Conservation (phyloP, 2,329 filamentous ascomycete genomes). For the Penicillium brasilianum region DNA sequence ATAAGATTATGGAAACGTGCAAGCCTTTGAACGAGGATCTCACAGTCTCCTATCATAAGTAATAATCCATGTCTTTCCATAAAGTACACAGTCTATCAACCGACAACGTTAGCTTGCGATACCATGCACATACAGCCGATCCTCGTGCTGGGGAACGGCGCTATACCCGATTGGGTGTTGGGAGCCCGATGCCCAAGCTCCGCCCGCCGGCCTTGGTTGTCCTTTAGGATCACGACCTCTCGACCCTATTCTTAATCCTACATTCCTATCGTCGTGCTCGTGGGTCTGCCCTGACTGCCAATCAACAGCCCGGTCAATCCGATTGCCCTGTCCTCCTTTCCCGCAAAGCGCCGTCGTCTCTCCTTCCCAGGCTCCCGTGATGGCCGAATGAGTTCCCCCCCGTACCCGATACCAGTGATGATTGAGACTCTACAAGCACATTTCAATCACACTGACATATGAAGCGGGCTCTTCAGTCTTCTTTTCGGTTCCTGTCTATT, state of each 20-base stretch:
- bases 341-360: constrained; percentile 13
- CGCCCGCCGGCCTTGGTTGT: constrained; percentile 22
- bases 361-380: constrained; percentile 28
- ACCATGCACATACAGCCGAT: constrained; percentile 11
- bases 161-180: constrained; percentile 29
- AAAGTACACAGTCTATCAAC: neutral
- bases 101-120: neutral
- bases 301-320: constrained; percentile 15
- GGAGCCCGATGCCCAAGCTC: constrained; percentile 23
- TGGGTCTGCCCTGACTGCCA: constrained; percentile 5
- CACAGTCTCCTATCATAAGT: neutral
- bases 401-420: constrained; percentile 33
- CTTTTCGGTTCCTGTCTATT: neutral
- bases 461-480: constrained; percentile 28
- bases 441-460: constrained; percentile 21
- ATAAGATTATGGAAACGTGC: too few species aligned
- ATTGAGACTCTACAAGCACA: constrained; percentile 29
- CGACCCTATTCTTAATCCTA: constrained; percentile 24
- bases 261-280: constrained; percentile 8
- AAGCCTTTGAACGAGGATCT: too few species aligned
- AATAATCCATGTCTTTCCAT: neutral
- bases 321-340: constrained; percentile 10
- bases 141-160: constrained; percentile 21
- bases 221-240: constrained; percentile 18
- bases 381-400: constrained; percentile 37